Percentiles rank a stretch among this genome's conserved stretches.
Evolutionary conservation across 495 filamentous ascomycete genomes (phyloP).

Genomic region (Glutinoglossum americanum): DNA sequence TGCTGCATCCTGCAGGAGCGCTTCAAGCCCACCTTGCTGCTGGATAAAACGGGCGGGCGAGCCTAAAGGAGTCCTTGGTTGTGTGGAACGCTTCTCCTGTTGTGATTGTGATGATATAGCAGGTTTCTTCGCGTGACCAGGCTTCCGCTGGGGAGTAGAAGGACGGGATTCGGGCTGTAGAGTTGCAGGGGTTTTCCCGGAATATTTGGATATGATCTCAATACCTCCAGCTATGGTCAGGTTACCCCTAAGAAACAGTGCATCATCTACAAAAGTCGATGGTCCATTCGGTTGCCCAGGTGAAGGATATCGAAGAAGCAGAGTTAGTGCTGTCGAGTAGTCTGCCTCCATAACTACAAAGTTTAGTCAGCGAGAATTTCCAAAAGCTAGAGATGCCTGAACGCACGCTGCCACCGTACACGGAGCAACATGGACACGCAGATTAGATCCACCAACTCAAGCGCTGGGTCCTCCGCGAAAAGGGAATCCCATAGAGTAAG

Average conservation of each 20-base stretch:
- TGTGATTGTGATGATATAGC: background rate
- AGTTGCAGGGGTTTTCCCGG: conserved; percentile 34
- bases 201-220: conserved; percentile 66
- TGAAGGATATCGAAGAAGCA: conserved; percentile 63
- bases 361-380: background rate
- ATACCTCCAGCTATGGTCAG: conserved; percentile 47
- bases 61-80: conserved; percentile 21
- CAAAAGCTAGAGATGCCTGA: conserved; percentile 2
- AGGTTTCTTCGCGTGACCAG: background rate
- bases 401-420: conserved; percentile 74
- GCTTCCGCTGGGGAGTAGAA: conserved; percentile 14
- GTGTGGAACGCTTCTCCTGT: background rate
- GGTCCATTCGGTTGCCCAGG: conserved; percentile 37
- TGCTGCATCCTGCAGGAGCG: conserved; percentile 66
- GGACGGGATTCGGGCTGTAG: conserved; percentile 11
- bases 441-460: conserved; percentile 67
- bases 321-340: conserved; percentile 60
- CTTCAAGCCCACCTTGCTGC: conserved; percentile 45
- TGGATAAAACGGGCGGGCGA: conserved; percentile 39
- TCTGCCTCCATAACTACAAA: conserved; percentile 57
- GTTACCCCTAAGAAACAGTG: conserved; percentile 62
- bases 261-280: conserved; percentile 66
- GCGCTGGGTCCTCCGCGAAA: conserved; percentile 69
- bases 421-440: conserved; percentile 88
- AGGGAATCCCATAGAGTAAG: conserved; percentile 76